Conservation (phyloP, 75 land plant genomes). For the Larix kaempferi region DNA sequence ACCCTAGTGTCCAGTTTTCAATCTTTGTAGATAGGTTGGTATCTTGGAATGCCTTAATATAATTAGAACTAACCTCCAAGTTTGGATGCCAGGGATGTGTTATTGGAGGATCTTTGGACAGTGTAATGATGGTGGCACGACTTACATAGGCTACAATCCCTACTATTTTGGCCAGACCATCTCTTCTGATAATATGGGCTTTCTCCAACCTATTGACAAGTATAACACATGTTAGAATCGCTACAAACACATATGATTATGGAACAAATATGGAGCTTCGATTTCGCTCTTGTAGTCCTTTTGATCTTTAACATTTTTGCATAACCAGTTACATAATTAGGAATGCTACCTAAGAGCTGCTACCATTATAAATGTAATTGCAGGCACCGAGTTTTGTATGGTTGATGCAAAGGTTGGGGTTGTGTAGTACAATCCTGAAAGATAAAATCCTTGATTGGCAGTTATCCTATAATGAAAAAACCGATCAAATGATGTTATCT, state of each 20-base stretch:
- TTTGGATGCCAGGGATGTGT: neutral
- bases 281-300: no score
- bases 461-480: constrained; percentile 51
- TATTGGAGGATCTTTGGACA: constrained; percentile 71
- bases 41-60: constrained; percentile 7
- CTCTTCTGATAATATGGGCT: constrained; percentile 47
- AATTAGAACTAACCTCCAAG: neutral
- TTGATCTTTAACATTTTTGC: no score
- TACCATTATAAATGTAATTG: constrained; percentile 82
- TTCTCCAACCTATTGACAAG: constrained; percentile 34
- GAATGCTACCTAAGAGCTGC: constrained; percentile 49
- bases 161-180: constrained; percentile 68
- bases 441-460: constrained; percentile 73
- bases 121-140: constrained; percentile 75
- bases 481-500: neutral
- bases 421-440: constrained; percentile 78
- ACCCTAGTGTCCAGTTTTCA: constrained; percentile 74
- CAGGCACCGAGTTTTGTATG: constrained; percentile 83
- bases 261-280: no score
- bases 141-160: constrained; percentile 65
- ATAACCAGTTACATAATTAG: no score
- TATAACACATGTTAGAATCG: constrained; percentile 10
- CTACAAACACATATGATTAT: no score
- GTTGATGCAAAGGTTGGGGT: constrained; percentile 85
- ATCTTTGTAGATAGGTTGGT: constrained; percentile 18